phyloP scores from a whole-genome alignment of 306 rosid species.

The Vicia faba region DNA sequence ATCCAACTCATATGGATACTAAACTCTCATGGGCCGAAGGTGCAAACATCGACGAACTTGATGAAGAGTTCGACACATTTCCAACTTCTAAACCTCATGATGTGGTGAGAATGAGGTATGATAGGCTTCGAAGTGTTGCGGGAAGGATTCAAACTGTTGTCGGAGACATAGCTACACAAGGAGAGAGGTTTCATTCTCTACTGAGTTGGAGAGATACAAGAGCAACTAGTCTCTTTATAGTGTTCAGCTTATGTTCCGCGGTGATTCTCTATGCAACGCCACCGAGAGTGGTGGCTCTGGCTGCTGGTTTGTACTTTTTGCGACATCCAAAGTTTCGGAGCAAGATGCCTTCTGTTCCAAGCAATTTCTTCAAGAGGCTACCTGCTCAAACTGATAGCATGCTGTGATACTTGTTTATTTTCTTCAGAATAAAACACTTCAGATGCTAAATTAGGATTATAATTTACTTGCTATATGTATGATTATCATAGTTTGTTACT shows the following conservation, averaged over 20 bases:
- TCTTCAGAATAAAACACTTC: background rate
- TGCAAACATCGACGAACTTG: slow-evolving; percentile 81
- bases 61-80: slow-evolving; percentile 93
- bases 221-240: slow-evolving; percentile 76
- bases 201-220: slow-evolving; percentile 94
- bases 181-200: slow-evolving; percentile 83
- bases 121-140: slow-evolving; percentile 83
- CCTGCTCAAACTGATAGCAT: slow-evolving; percentile 80
- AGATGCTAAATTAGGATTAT: background rate
- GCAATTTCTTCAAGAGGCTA: slow-evolving; percentile 88
- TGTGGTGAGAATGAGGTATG: slow-evolving; percentile 82
- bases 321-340: slow-evolving; percentile 85
- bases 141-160: slow-evolving; percentile 93
- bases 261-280: slow-evolving; percentile 75
- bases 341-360: slow-evolving; percentile 80
- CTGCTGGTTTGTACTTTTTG: slow-evolving; percentile 65
- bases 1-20: slow-evolving; percentile 91
- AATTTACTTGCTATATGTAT: background rate
- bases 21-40: slow-evolving; percentile 91
- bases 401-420: slow-evolving; percentile 40
- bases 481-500: background rate
- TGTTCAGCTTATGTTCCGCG: slow-evolving; percentile 71
- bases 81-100: slow-evolving; percentile 72
- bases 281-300: slow-evolving; percentile 73
- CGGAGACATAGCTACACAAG: slow-evolving; percentile 96